phyloP scores from a whole-genome alignment of 2,329 filamentous ascomycete species.

The Zymoseptoria brevis region DNA sequence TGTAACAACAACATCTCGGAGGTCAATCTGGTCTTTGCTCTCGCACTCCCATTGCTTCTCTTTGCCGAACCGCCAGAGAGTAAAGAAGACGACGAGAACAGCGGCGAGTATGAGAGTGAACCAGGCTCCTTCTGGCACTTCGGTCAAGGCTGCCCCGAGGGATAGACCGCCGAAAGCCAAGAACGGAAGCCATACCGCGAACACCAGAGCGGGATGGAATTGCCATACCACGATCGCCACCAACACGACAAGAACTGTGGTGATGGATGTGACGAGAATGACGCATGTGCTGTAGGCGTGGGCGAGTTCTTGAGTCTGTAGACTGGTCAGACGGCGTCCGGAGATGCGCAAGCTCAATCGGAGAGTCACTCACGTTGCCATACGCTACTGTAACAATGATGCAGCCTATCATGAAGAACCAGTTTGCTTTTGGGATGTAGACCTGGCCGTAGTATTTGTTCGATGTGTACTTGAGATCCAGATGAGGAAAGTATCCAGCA shows the following conservation, averaged over 20 bases:
- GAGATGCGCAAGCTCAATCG: constrained; percentile 1
- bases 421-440: constrained; percentile 68
- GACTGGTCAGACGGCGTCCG: constrained; percentile 44
- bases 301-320: constrained; percentile 55
- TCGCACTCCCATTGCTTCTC: constrained; percentile 68
- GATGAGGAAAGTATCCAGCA: constrained; percentile 63
- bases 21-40: constrained; percentile 49
- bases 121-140: constrained; percentile 70
- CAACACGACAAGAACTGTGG: constrained; percentile 64
- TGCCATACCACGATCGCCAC: constrained; percentile 67
- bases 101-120: constrained; percentile 61
- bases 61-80: constrained; percentile 72
- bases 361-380: constrained; percentile 45
- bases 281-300: constrained; percentile 74
- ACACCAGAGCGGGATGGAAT: constrained; percentile 50
- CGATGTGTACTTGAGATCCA: constrained; percentile 64
- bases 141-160: constrained; percentile 59
- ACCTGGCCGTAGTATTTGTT: constrained; percentile 63
- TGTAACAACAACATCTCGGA: constrained; percentile 37
- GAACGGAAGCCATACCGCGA: constrained; percentile 55
- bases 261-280: constrained; percentile 70
- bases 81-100: constrained; percentile 55
- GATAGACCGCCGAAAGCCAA: constrained; percentile 59
- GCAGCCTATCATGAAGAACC: constrained; percentile 66
- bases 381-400: constrained; percentile 58